Evolutionary conservation across 2,329 filamentous ascomycete species (phyloP), one percentile per base, ranked within the genome.

Genomic region (Knufia petricola): DNA sequence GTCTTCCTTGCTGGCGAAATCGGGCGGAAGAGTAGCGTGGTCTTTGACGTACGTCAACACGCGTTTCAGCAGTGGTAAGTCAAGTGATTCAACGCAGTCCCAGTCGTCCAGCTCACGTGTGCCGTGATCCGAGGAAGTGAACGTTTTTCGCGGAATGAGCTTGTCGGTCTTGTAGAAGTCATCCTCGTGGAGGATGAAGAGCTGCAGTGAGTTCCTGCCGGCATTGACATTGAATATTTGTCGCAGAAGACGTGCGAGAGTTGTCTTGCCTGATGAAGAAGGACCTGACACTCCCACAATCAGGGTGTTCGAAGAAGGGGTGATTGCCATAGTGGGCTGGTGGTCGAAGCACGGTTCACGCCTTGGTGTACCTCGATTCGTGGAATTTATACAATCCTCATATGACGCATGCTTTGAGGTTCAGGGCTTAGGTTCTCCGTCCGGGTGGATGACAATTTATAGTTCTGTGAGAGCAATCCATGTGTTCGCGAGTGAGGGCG

Each of bases 231-330:
- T 82, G 60, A 95, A 88, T 56, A 94, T 82, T 62, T 86, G 81
- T 50, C 87, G 81, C 15, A 98, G 74, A 10, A 95, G 75, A 2
- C 90, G 79, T 17, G 88, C 85, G 12, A 98, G 77, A 2, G 92
- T 96, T 2, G 92, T 96, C 71, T 98, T 98, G 52, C 92, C 92
- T 59, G 85, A 90, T 2, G 85, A 94, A 1, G 90, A 95, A 55
- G 85, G 87, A 49, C 92, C 92, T 32, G 87, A 94, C 50, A 96
- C 81, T 51, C 82, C 87, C 48, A 96, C 71, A 37, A 95, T 48
- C 13, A 48, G 28, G 30, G 28, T 44, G 41, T 20, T 31, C 4
- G 41, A 20, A 13, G 9, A 30, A 26, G 41, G 15, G 17, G 15
- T n/a, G 15, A 6, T 19, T 31, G 28, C 3, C 23, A 20, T 31